A percentile compares a stretch with the other conserved stretches of the same genome.
Evolutionary conservation across 2,329 filamentous ascomycete species (phyloP).

Genomic region (Xylaria sp.): DNA sequence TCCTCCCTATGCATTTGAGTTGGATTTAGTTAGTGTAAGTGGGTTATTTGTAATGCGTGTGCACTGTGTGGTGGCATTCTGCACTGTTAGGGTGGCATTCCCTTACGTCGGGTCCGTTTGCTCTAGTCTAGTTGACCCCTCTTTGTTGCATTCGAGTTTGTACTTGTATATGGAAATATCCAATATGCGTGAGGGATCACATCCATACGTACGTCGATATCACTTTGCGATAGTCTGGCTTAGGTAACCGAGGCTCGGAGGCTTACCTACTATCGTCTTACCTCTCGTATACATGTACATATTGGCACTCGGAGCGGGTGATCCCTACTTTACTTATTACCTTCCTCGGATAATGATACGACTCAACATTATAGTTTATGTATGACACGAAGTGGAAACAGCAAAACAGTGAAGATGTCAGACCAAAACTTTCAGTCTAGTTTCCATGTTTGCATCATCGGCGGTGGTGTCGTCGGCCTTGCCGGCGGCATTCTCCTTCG

Average conservation of each 20-base stretch:
- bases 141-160: conserved; percentile 3
- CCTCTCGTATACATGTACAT: background rate
- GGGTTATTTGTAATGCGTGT: conserved; percentile 11
- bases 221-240: background rate
- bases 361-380: background rate
- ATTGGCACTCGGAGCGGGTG: background rate
- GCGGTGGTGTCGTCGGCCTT: conserved; percentile 40
- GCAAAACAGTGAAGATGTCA: conserved; percentile 12
- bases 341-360: background rate
- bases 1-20: conserved; percentile 3
- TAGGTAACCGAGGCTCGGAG: background rate
- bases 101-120: background rate
- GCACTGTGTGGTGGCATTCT: conserved; percentile 6
- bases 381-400: background rate
- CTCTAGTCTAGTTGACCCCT: background rate
- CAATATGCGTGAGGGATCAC: background rate
- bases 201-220: background rate
- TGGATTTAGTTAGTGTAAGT: conserved; percentile 1
- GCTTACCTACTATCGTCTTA: background rate
- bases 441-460: conserved; percentile 41
- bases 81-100: background rate
- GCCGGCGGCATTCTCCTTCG: conserved; percentile 39
- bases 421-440: conserved; percentile 9
- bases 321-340: background rate
- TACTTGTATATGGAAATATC: conserved; percentile 4